Conservation (phyloP, 768 basidiomycete species). For the Cantharellus cinnabarinus region DNA sequence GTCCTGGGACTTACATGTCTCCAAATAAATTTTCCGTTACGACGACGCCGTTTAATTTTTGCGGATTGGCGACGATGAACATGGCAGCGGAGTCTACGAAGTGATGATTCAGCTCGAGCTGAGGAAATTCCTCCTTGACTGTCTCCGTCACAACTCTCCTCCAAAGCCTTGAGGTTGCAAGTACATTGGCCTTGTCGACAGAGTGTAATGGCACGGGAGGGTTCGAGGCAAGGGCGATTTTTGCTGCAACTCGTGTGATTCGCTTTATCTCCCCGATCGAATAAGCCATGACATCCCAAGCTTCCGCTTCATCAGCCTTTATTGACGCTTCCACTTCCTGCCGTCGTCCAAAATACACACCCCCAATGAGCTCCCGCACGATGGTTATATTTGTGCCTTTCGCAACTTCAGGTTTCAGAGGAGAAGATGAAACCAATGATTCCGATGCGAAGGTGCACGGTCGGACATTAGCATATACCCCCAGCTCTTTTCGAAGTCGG, state of each 20-base stretch:
- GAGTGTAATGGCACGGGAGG: conserved; percentile 84
- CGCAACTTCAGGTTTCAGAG: conserved; percentile 70
- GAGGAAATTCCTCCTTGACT: conserved; percentile 67
- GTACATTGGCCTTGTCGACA: conserved; percentile 96
- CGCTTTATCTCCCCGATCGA: conserved; percentile 79
- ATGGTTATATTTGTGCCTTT: conserved; percentile 81
- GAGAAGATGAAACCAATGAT: conserved; percentile 66
- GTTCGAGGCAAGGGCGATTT: conserved; percentile 62
- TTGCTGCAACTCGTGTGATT: conserved; percentile 88
- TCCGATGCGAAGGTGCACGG: conserved; percentile 91
- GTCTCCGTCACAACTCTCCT: conserved; percentile 79
- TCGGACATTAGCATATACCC: conserved; percentile 94
- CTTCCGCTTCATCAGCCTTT: conserved; percentile 30
- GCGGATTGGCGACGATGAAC: conserved; percentile 77
- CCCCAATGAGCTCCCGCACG: conserved; percentile 89
- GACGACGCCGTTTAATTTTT: conserved; percentile 85
- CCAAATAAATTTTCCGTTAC: conserved; percentile 93
- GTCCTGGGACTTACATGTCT: conserved; percentile 54
- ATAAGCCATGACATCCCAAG: conserved; percentile 90
- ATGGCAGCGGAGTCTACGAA: conserved; percentile 93
- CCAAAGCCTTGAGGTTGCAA: conserved; percentile 89
- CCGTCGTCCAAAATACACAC: conserved; percentile 84
- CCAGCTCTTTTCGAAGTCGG: conserved; percentile 71
- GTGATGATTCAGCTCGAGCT: conserved; percentile 71
- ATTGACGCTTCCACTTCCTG: conserved; percentile 38